These are phyloP conservation scores for Cryptococcus depauperatus DNA, from an alignment of 1,284 basidiomycete species.

Conservation along the genomic window DNA sequence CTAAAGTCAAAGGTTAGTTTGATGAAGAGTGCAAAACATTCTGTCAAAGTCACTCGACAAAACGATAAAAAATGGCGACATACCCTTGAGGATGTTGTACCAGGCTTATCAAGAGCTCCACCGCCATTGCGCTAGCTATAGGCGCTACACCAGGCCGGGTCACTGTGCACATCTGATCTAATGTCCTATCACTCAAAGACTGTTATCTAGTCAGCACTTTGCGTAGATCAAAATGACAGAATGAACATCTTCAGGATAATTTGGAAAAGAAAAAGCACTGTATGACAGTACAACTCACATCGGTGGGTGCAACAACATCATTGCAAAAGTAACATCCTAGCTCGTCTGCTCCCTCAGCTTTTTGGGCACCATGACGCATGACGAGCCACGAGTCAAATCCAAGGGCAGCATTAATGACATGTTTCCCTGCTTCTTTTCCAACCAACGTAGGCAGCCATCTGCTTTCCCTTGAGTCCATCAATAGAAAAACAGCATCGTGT, in stretches of 20 bases:
- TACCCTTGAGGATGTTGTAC: conserved; percentile 85
- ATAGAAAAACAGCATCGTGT: conserved; percentile 83
- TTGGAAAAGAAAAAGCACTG: conserved; percentile 59
- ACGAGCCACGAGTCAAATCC: conserved; percentile 96
- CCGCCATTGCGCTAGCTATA: conserved; percentile 82
- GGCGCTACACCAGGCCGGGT: conserved; percentile 91
- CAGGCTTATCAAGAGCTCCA: conserved; percentile 82
- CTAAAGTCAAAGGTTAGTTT: not conserved
- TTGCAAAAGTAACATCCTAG: conserved; percentile 98
- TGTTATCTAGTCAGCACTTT: conserved; percentile 36
- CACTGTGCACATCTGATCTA: conserved; percentile 99
- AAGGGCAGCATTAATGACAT: conserved; percentile 88
- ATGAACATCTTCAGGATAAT: conserved; percentile 75
- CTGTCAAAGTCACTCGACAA: no score
- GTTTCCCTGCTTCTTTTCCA: conserved; percentile 74
- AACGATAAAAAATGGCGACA: conserved; percentile 21
- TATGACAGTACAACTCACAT: conserved; percentile 88
- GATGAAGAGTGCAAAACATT: conserved; percentile 23
- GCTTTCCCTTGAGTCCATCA: conserved; percentile 98
- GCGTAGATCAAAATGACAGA: not conserved
- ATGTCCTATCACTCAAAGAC: conserved; percentile 86
- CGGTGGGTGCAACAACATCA: conserved; percentile 90
- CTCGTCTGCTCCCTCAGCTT: not conserved
- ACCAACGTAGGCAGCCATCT: conserved; percentile 91
- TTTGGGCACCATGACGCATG: conserved; percentile 78